Conservation (phyloP, 2,329 filamentous ascomycete genomes). For the Achaetomium macrosporum region DNA sequence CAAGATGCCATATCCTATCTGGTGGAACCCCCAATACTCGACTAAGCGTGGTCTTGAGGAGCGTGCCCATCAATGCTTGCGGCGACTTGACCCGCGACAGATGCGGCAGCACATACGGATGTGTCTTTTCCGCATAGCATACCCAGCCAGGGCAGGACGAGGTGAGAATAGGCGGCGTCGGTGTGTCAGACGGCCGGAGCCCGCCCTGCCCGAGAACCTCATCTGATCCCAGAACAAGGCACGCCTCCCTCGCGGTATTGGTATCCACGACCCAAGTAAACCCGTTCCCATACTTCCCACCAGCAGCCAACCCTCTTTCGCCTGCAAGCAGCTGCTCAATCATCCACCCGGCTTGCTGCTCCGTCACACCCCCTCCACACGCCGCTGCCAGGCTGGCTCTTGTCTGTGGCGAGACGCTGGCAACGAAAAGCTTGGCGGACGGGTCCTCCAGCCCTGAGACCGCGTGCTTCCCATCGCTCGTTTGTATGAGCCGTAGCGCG, state of each 20-base stretch:
- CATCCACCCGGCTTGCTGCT: conserved; percentile 71
- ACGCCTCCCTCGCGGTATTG: conserved; percentile 73
- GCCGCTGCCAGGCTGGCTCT: conserved; percentile 84
- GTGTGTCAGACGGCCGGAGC: conserved; percentile 19
- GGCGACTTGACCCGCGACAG: conserved; percentile 89
- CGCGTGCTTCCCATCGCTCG: conserved; percentile 28
- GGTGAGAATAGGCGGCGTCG: conserved; percentile 62
- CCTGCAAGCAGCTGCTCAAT: conserved; percentile 74
- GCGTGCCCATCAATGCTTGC: conserved; percentile 82
- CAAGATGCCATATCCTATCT: conserved; percentile 84
- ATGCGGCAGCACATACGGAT: conserved; percentile 87
- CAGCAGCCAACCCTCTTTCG: conserved; percentile 58
- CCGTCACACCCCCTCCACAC: conserved; percentile 64
- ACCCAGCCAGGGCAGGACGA: conserved; percentile 97
- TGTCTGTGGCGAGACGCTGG: conserved; percentile 87
- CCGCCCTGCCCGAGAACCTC: conserved; percentile 50
- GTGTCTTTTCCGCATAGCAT: conserved; percentile 97
- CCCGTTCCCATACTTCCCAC: conserved; percentile 65
- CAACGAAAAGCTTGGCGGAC: conserved; percentile 75
- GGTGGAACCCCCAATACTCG: conserved; percentile 65
- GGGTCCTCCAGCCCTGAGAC: conserved; percentile 51
- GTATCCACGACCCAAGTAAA: conserved; percentile 93
- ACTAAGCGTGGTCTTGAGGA: conserved; percentile 81
- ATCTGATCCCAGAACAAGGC: conserved; percentile 71
- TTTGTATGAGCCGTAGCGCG: conserved; percentile 37